Evolutionary conservation across 257 asterid genomes (phyloP), one percentile per base, ranked within the genome.

Genomic region (Penstemon newberryi): DNA sequence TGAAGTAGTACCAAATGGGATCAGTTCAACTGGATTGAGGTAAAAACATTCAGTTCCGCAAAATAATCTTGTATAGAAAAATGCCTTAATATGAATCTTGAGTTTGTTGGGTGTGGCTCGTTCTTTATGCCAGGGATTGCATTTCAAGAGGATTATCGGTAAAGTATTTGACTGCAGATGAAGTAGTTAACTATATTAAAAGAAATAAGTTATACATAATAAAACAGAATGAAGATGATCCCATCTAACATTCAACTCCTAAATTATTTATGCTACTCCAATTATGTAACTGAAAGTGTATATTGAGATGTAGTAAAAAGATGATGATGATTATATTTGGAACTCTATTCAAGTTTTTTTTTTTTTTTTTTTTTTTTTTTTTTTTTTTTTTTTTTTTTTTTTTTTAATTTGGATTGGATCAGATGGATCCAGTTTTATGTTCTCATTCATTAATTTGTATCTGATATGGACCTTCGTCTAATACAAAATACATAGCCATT

Each of bases 1-100:
- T 77, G 96, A 89, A 76, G 83, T 85, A 18, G 95, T 91, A 19
- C 92, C 89, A 6, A 89, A 87, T 15, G 87, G 87, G 68, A 81
- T 91, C 80, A 91, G 96, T 77, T 91, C 97, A 5, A 89, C 94
- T 0, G 76, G 90, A 72, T 68, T 89, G 79, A 87, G 97, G 97
- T 89, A 77, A 60, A 64, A 57, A 12, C 39, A 4, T 5, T 12
- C 43, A 10, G 68, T 46, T 63, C 33, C 36, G 19, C 10, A n/a
- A 25, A 6, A 33, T 18, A 0, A 54, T 67, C 60, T 58, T 47
- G 25, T 33, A n/a, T 11, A 43, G 13, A 12, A 2, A 7, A 9
- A 25, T 11, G 19, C 33, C 44, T 43, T 18, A 19, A 37, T 53
- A 7, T 49, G 59, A 72, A 45, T 45, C 41, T 53, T 38, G 42